A percentile compares a stretch with the other conserved stretches of the same genome.
Evolutionary conservation across 257 asterid species (phyloP).

Genomic region (Linaria vulgaris): DNA sequence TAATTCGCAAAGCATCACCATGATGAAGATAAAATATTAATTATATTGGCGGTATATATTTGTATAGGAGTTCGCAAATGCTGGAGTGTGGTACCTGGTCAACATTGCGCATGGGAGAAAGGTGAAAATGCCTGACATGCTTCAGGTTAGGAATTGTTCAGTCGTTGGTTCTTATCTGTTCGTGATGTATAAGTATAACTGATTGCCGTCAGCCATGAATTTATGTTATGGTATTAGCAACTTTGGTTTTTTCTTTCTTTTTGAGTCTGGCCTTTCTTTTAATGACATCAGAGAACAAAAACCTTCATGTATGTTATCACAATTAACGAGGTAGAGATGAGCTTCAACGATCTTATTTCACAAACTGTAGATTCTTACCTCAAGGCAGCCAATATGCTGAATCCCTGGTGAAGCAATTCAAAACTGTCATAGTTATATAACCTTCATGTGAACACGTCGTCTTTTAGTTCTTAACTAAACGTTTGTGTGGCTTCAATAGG

Average conservation of each 20-base stretch:
- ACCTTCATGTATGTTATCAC: background rate
- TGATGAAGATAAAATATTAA: slow-evolving; percentile 10
- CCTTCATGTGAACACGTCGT: background rate
- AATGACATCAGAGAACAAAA: background rate
- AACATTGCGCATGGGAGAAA: slow-evolving; percentile 50
- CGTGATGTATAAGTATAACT: background rate
- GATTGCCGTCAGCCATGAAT: background rate
- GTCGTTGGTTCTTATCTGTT: slow-evolving; percentile 12
- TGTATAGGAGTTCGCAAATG: slow-evolving; percentile 63
- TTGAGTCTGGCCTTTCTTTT: background rate
- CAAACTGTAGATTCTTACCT: background rate
- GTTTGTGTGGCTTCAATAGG: background rate
- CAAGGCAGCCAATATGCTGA: background rate
- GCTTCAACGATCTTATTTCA: background rate
- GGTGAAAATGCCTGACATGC: slow-evolving; percentile 56
- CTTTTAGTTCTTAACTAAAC: background rate
- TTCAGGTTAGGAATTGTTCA: slow-evolving; percentile 50
- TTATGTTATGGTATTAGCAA: background rate
- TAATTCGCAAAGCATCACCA: background rate
- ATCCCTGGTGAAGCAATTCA: background rate
- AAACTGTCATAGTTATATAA: background rate
- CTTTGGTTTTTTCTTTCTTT: background rate
- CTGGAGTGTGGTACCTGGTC: slow-evolving; percentile 76
- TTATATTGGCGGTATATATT: slow-evolving; percentile 18
- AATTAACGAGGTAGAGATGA: background rate